Base-by-base conservation (phyloP, 78 protist genomes). In the Reticulomyxa filosa region DNA sequence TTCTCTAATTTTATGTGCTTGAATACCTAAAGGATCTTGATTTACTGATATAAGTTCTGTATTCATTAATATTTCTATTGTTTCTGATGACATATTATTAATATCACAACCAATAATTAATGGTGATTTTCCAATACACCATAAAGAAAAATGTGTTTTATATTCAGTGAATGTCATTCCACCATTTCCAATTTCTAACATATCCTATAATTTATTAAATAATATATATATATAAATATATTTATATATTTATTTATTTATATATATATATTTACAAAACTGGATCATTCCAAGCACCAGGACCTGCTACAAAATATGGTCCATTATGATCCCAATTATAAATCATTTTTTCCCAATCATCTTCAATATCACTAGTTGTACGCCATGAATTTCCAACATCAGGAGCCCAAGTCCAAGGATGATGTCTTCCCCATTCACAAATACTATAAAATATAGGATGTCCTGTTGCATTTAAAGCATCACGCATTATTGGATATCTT, bases 111-210 rank as follows among this genome's bases (percentile, higher is more conserved):
- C 85, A 3, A 79, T 70, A 32, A 81, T 42, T 8, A 81, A 62
- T 1, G 85, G 85, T 0, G 85, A 74, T 25, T 71, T 69, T 25
- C 64, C 33, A 30, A 78, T 65, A 0, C 70, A 30, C 85, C 85
- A 81, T 2, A 81, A 66, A 3, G 80, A 42, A 27, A 81, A 77
- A 62, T 77, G 77, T 0, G 69, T 29, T 27, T 5, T 25, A 52
- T 74, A 55, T 26, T 77, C 81, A 32, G 23, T 52, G 13, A 0
- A n/a, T 8, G 63, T 38, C 7, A 74, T 55, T 2, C 61, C 48
- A 25, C 81, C 81, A 46, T 81, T 81, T 11, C 85, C 85, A 42
- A 79, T 67, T 13, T 79, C 81, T 32, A 79, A 7, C 65, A n/a
- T n/a, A n/a, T n/a, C n/a, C n/a, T n/a, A n/a, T n/a, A n/a, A n/a